These are phyloP conservation scores for Cladophialophora exuberans DNA, from an alignment of 2,329 filamentous ascomycete species.

Conservation along the genomic window DNA sequence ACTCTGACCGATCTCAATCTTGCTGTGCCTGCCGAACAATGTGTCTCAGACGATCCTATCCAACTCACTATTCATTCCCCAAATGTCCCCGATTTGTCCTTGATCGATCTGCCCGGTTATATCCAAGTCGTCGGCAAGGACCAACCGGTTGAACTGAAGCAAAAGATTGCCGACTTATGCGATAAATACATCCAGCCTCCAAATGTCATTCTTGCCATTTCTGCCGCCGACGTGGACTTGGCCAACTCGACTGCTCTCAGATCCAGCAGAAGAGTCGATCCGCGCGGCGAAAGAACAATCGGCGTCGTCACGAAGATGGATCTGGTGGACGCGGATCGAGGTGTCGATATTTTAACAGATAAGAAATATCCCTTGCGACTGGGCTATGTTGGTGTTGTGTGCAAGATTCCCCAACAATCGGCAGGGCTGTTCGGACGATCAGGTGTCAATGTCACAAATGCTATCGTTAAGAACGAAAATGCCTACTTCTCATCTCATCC, in stretches of 20 bases:
- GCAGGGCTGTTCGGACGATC: slow-evolving; percentile 80
- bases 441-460: slow-evolving; percentile 74
- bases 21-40: slow-evolving; percentile 86
- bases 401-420: slow-evolving; percentile 69
- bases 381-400: slow-evolving; percentile 94
- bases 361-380: slow-evolving; percentile 93
- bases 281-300: slow-evolving; percentile 91
- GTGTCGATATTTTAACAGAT: slow-evolving; percentile 77
- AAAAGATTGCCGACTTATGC: slow-evolving; percentile 93
- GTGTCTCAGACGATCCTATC: slow-evolving; percentile 95
- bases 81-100: slow-evolving; percentile 89
- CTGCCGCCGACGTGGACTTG: slow-evolving; percentile 93
- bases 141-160: slow-evolving; percentile 87
- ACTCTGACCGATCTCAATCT: slow-evolving; percentile 94
- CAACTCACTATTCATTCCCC: slow-evolving; percentile 94
- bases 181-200: slow-evolving; percentile 98
- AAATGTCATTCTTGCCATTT: slow-evolving; percentile 96
- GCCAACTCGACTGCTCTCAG: slow-evolving; percentile 93
- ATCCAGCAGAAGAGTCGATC: slow-evolving; percentile 88
- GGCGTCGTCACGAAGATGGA: slow-evolving; percentile 99
- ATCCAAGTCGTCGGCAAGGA: slow-evolving; percentile 93
- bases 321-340: slow-evolving; percentile 81
- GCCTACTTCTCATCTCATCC: slow-evolving; percentile 85
- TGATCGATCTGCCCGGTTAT: slow-evolving; percentile 96
- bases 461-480: slow-evolving; percentile 86